Base-by-base conservation (phyloP, 306 rosid species). In the Quercus mongolica region DNA sequence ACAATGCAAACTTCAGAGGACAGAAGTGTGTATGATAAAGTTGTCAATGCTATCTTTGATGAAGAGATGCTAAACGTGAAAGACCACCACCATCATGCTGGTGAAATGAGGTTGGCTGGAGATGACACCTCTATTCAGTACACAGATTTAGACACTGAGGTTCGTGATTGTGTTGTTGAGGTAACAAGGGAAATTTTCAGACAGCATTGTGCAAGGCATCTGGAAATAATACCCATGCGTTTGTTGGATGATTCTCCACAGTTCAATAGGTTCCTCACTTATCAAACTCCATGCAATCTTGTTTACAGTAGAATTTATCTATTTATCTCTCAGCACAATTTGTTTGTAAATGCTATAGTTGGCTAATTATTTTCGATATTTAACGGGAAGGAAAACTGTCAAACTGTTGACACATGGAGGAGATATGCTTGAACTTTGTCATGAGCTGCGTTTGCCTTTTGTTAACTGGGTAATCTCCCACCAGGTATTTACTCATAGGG, bases 401-500 rank as follows among this genome's bases (percentile, higher is more conserved):
- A 95, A 90, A 91, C 92, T 92, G 74, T 86, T 95, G 83, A 95
- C 92, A 79, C 88, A 89, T 73, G 99, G 99, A 84, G 99, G 99
- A 68, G 97, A 92, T 80, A 89, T 92, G 93, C 92, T 95, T 81
- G 97, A 95, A 89, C 97, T 95, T 75, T 86, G 94, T 85, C 89
- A 89, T 13, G 97, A 95, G 83, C 84, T 95, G 78, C 99, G 99
- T 58, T 79, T 89, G 70, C 97, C 97, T 78, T 95, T 95, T 86
- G 87, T 88, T 75, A 84, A 86, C 80, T 95, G 98, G 98, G 83
- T 90, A 52, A 76, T 92, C 73, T 87, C 88, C 44, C 88, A 78
- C 52, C 99, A 92, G 99, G 99, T 95, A 88, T 64, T 35, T 52
- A 70, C n/a, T 33, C 14, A 35, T 4, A 10, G 68, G 70, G 63